Conservation (phyloP, 1,284 basidiomycete species). For the Rhodotorula sp. region DNA sequence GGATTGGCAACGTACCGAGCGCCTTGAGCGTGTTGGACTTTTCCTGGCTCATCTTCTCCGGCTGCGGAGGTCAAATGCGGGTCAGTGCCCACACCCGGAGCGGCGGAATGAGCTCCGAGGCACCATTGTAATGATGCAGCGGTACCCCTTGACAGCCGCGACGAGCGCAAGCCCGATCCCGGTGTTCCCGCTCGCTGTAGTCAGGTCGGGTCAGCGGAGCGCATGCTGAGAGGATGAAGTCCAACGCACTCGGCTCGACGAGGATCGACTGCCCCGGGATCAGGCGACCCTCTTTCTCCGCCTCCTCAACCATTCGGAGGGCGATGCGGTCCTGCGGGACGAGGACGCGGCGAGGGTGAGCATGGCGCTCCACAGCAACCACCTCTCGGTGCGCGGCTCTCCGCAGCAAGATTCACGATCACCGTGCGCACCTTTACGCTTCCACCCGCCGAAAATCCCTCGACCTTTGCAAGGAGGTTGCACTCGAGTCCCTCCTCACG, state of each 20-base stretch:
- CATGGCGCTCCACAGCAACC: neutral
- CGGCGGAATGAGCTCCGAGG: neutral
- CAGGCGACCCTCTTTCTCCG: slow-evolving; percentile 82
- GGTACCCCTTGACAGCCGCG: slow-evolving; percentile 81
- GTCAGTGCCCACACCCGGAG: neutral
- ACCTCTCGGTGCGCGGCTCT: neutral
- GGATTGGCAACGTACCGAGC: slow-evolving; percentile 52
- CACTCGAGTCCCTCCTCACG: slow-evolving; percentile 75
- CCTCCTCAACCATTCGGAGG: slow-evolving; percentile 85
- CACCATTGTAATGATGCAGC: slow-evolving; percentile 77
- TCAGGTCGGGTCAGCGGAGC: neutral
- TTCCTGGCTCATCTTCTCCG: slow-evolving; percentile 95
- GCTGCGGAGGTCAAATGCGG: slow-evolving; percentile 49
- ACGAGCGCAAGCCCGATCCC: slow-evolving; percentile 90
- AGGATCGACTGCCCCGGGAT: slow-evolving; percentile 86
- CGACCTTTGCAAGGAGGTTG: slow-evolving; percentile 86
- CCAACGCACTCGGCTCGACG: slow-evolving; percentile 69
- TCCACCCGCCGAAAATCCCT: slow-evolving; percentile 88
- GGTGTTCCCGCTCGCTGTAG: slow-evolving; percentile 50
- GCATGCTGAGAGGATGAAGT: no score
- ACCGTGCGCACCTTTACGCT: slow-evolving; percentile 81
- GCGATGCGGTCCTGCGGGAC: slow-evolving; percentile 57
- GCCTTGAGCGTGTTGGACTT: slow-evolving; percentile 91
- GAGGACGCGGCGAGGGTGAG: neutral
- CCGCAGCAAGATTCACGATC: neutral